These are phyloP conservation scores for Wallacemonas sp. DNA, from an alignment of 208 protist genomes.

Conservation along the genomic window DNA sequence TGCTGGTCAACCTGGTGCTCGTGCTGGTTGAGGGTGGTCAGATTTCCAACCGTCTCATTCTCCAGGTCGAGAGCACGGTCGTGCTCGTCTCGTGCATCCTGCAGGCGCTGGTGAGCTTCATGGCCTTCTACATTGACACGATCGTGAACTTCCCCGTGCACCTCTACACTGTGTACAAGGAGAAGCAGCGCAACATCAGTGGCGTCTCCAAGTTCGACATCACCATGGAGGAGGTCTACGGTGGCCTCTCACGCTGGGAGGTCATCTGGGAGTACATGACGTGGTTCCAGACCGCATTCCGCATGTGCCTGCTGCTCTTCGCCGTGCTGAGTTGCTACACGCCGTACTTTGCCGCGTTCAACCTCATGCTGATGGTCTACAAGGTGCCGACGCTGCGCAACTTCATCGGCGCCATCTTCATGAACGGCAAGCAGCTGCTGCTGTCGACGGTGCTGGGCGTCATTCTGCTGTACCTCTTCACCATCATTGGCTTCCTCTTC, in stretches of 20 bases:
- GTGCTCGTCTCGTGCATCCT: conserved; percentile 37
- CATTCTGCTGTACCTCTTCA: conserved; percentile 83
- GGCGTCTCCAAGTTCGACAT: conserved; percentile 46
- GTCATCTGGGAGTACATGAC: conserved; percentile 33
- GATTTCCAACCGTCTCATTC: background rate
- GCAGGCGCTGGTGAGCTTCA: conserved; percentile 50
- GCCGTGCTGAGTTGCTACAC: conserved; percentile 57
- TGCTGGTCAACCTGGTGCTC: conserved; percentile 63
- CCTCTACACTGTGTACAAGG: conserved; percentile 61
- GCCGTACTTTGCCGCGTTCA: conserved; percentile 76
- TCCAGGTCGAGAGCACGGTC: background rate
- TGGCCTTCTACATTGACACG: conserved; percentile 47
- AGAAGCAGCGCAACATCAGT: conserved; percentile 45
- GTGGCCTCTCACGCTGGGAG: conserved; percentile 44
- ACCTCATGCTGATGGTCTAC: conserved; percentile 75
- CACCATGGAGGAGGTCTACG: conserved; percentile 53
- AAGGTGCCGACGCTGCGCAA: conserved; percentile 70
- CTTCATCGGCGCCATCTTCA: conserved; percentile 77
- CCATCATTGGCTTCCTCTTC: conserved; percentile 69
- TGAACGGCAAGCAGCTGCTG: conserved; percentile 79
- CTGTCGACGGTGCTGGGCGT: conserved; percentile 65
- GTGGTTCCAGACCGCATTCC: conserved; percentile 57
- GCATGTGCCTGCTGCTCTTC: conserved; percentile 53
- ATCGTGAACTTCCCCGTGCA: conserved; percentile 56
- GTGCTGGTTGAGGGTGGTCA: conserved; percentile 37